Evolutionary conservation across 164 flowering plant species (phyloP).

Genomic region (Piper longum): DNA sequence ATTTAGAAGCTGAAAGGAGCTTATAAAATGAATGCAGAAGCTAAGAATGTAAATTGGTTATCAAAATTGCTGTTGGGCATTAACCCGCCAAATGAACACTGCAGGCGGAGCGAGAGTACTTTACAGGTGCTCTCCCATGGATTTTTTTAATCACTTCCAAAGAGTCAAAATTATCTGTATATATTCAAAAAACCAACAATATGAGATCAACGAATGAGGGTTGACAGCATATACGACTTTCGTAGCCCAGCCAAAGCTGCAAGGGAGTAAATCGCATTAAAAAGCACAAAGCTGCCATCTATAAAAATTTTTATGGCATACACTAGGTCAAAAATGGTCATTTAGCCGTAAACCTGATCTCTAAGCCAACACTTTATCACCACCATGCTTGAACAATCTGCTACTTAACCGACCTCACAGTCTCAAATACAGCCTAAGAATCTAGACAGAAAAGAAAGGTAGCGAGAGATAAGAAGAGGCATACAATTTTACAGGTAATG

Average conservation of each 20-base stretch:
- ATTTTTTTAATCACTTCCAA: too few species aligned
- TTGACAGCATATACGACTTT: too few species aligned
- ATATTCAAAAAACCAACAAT: too few species aligned
- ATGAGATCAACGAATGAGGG: too few species aligned
- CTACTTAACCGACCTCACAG: not conserved
- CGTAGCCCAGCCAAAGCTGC: too few species aligned
- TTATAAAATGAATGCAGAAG: not conserved
- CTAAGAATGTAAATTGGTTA: too few species aligned
- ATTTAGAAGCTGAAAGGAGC: not conserved
- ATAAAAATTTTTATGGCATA: too few species aligned
- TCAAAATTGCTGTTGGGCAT: not conserved
- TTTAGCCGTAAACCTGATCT: not conserved
- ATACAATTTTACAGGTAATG: slow-evolving; percentile 39
- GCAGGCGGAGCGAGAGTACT: not conserved
- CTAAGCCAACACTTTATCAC: not conserved
- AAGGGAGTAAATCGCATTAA: too few species aligned
- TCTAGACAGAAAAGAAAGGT: not conserved
- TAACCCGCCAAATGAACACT: not conserved
- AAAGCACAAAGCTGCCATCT: too few species aligned
- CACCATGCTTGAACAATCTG: not conserved
- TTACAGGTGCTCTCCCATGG: not conserved
- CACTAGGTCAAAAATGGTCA: too few species aligned
- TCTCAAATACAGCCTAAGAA: not conserved
- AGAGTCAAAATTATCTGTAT: too few species aligned
- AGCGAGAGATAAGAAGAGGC: not conserved